Percentiles rank a stretch among this genome's conserved stretches.
phyloP scores from a whole-genome alignment of 139 green algal species.

The Chlorella sp. region DNA sequence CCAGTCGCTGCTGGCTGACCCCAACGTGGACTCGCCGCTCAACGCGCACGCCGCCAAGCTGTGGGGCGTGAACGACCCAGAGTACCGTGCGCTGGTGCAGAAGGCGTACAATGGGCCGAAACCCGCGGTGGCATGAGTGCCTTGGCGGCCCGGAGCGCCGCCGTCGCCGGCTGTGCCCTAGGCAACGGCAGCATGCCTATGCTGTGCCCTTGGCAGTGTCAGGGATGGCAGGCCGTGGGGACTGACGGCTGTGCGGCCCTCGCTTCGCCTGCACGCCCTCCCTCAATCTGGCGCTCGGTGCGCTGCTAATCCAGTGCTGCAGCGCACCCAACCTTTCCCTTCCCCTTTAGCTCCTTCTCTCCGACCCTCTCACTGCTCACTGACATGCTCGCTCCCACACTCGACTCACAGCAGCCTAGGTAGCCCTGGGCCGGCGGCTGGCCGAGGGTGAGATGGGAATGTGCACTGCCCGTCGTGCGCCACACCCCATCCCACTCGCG shows the following conservation, averaged over 20 bases:
- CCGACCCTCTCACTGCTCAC: not conserved
- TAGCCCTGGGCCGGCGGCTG: not conserved
- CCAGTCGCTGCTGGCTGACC: slow-evolving; percentile 78
- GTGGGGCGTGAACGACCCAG: slow-evolving; percentile 69
- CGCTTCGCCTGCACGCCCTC: not conserved
- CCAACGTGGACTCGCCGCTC: slow-evolving; percentile 84
- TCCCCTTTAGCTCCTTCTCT: not conserved
- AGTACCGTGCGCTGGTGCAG: slow-evolving; percentile 57
- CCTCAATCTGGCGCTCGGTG: not conserved
- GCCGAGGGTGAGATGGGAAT: not conserved
- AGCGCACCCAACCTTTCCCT: not conserved
- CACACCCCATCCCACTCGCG: not conserved
- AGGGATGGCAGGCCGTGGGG: not conserved
- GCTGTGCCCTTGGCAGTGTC: not conserved
- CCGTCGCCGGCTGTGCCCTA: not conserved
- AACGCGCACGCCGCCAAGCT: slow-evolving; percentile 79
- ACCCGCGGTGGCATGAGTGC: not conserved
- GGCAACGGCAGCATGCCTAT: not conserved
- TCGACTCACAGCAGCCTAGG: not conserved
- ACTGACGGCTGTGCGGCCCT: not conserved
- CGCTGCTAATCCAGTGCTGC: not conserved
- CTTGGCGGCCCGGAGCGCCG: not conserved
- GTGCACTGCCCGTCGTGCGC: not conserved
- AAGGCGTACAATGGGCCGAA: slow-evolving; percentile 8
- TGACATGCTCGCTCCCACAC: not conserved